These are phyloP conservation scores for Phytophthora capsici DNA, from an alignment of 352 stramenopile genomes.

Conservation along the genomic window DNA sequence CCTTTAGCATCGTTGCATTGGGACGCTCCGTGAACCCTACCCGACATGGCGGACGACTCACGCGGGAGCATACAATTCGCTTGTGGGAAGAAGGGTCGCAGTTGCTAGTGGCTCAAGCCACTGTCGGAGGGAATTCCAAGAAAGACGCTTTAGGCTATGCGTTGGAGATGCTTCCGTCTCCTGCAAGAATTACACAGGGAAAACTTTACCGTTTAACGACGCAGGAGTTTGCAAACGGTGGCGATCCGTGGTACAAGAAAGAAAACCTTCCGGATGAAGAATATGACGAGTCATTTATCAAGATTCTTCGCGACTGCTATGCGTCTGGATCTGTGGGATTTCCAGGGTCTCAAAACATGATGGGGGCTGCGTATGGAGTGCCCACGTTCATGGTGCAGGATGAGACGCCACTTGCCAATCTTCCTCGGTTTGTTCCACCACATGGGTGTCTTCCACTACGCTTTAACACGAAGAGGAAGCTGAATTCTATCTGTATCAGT, in stretches of 20 bases:
- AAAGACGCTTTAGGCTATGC: constrained; percentile 83
- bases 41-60: constrained; percentile 66
- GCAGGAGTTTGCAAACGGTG: constrained; percentile 87
- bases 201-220: constrained; percentile 90
- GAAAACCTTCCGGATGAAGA: constrained; percentile 88
- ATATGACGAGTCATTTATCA: constrained; percentile 88
- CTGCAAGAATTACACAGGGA: constrained; percentile 74
- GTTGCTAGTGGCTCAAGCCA: constrained; percentile 65
- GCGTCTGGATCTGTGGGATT: constrained; percentile 83
- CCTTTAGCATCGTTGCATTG: constrained; percentile 82
- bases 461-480: constrained; percentile 74
- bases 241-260: constrained; percentile 91
- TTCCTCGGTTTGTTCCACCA: constrained; percentile 66
- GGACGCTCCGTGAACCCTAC: constrained; percentile 79
- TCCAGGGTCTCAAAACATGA: constrained; percentile 88
- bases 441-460: constrained; percentile 61
- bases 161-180: constrained; percentile 58
- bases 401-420: constrained; percentile 66
- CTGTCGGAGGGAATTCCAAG: constrained; percentile 64
- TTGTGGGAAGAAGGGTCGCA: constrained; percentile 88
- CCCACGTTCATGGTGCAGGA: constrained; percentile 87
- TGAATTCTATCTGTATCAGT: constrained; percentile 65
- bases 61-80: constrained; percentile 77
- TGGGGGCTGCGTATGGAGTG: constrained; percentile 82
- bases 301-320: constrained; percentile 88